Evolutionary conservation across 75 land plant species (phyloP), one percentile per base, ranked within the genome.

Genomic region (Sequoiadendron giganteum): DNA sequence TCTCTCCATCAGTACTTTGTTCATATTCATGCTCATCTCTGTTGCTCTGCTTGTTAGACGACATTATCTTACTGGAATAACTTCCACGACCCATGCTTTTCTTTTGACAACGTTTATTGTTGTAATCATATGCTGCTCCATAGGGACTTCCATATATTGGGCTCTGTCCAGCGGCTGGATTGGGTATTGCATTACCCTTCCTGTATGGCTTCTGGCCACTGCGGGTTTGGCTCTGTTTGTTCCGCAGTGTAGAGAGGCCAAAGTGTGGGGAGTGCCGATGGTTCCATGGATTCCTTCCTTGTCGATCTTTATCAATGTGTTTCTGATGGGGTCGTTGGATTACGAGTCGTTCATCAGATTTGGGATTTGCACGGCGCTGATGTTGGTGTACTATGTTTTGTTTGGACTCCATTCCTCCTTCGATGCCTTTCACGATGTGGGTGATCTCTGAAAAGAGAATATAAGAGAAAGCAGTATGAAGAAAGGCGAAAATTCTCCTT

Each of bases 11-110:
- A 89, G 91, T 87, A 94, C 95, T 10, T 95, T 97, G 87, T 93
- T 93, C 91, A 95, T 97, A 82, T 97, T 97, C 93, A 92, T 90
- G 92, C 92, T 97, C 25, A 87, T 97, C 52, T 95, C 97, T 38
- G 89, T 94, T 21, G 97, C 96, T 39, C 87, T 97, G 73, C 92
- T 97, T 21, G 94, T 95, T 9, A 88, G 99, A 42, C 89, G 96
- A 14, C 95, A 96, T 90, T 94, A 93, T 86, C 92, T 90, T 14
- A 81, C 68, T 7, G 91, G 85, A 38, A 85, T 39, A 45, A 95
- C 96, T 3, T 19, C 87, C 13, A 32, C 30, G 2, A 10, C 8
- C 6, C 78, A 91, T 73, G 76, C 83, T 38, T 1, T 77, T 28
- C 89, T 88, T 72, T 88, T 95, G 55, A 9, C 90, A 5, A 42